Evolutionary conservation across 805 yeast species (phyloP).

Genomic region (Isabelozyma gotoi): DNA sequence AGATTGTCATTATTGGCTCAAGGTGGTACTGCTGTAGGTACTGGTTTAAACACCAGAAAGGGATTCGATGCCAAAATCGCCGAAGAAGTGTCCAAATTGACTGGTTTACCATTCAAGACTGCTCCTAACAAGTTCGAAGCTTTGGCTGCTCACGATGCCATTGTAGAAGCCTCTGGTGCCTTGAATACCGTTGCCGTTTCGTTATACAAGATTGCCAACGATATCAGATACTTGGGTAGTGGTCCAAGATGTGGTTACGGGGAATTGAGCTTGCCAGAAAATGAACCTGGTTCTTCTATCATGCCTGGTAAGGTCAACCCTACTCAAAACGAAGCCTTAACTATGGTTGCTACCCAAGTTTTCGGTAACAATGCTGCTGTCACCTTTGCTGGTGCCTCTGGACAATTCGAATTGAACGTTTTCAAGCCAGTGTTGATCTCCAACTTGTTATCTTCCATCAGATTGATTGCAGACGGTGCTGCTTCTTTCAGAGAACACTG

Average conservation of each 20-base stretch:
- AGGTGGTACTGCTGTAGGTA: conserved; percentile 99
- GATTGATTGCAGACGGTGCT: conserved; percentile 86
- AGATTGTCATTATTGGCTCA: conserved; percentile 85
- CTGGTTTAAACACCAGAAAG: conserved; percentile 91
- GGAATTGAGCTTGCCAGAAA: conserved; percentile 91
- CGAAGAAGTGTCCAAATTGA: conserved; percentile 75
- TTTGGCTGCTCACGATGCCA: conserved; percentile 97
- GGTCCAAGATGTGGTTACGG: conserved; percentile 99
- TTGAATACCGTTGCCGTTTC: conserved; percentile 93
- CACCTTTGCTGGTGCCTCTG: conserved; percentile 97
- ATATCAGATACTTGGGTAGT: conserved; percentile 95
- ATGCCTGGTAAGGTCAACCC: conserved; percentile 99
- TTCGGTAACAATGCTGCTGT: conserved; percentile 95
- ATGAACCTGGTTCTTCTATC: conserved; percentile 98
- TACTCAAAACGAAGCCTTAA: conserved; percentile 97
- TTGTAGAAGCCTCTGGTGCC: conserved; percentile 97
- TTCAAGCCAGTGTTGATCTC: conserved; percentile 96
- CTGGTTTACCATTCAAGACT: conserved; percentile 86
- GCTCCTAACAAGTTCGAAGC: conserved; percentile 99
- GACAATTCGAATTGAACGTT: conserved; percentile 97
- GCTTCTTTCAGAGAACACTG: conserved; percentile 91
- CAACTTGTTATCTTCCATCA: conserved; percentile 82
- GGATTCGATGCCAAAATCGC: conserved; percentile 92
- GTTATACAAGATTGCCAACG: conserved; percentile 94
- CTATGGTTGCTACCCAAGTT: conserved; percentile 97